phyloP scores from a whole-genome alignment of 2,329 filamentous ascomycete species.

The Trichophyton schoenleinii region DNA sequence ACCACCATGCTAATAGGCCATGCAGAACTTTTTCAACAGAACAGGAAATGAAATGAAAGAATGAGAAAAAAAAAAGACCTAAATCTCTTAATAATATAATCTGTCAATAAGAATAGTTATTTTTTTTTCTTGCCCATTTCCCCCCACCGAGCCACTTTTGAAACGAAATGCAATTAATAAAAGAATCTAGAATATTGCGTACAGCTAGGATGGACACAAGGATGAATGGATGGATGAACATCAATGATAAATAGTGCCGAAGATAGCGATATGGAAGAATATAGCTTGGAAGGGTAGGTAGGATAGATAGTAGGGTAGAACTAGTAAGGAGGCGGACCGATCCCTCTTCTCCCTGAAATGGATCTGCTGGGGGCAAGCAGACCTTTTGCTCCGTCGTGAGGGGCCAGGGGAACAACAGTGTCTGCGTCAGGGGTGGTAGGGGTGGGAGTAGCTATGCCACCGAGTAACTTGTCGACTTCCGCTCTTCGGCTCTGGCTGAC shows the following conservation, averaged over 20 bases:
- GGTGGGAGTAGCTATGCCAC: constrained; percentile 26
- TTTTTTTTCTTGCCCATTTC: too few species aligned
- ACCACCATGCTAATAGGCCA: neutral
- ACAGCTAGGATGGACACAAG: too few species aligned
- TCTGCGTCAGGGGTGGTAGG: constrained; percentile 6
- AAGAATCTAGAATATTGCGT: too few species aligned
- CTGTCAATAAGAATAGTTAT: too few species aligned
- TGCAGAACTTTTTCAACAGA: neutral
- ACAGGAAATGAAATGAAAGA: neutral
- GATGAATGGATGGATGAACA: too few species aligned
- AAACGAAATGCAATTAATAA: too few species aligned
- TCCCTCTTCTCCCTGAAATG: constrained; percentile 8
- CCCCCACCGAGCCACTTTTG: too few species aligned
- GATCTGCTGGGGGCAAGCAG: neutral
- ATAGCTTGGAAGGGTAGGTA: neutral
- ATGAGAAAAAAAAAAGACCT: neutral
- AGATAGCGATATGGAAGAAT: neutral
- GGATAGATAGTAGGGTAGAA: neutral
- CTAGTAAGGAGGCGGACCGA: constrained; percentile 18
- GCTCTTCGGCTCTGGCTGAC: constrained; percentile 16
- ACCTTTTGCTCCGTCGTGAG: neutral
- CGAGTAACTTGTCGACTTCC: constrained; percentile 27
- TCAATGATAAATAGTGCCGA: too few species aligned
- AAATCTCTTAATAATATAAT: neutral
- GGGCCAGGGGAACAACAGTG: neutral